phyloP scores from a whole-genome alignment of 2,329 filamentous ascomycete genomes.

The Incumbomyces lentus region DNA sequence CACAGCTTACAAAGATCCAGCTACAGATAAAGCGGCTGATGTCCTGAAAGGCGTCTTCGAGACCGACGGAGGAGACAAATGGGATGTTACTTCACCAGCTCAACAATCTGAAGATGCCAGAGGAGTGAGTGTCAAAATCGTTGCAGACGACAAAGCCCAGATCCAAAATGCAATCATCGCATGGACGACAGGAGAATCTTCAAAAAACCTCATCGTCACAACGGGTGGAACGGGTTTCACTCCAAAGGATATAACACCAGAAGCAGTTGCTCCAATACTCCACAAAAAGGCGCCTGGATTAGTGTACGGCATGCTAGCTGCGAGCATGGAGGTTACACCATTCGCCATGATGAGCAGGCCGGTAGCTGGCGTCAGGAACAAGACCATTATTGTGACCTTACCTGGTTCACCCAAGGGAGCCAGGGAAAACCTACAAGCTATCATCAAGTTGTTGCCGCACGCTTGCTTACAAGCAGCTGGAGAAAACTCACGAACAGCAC shows the following conservation, averaged over 20 bases:
- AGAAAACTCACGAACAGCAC: slow-evolving; percentile 66
- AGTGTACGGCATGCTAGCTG: slow-evolving; percentile 85
- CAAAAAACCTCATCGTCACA: slow-evolving; percentile 65
- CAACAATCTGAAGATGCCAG: slow-evolving; percentile 34
- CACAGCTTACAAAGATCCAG: slow-evolving; percentile 69
- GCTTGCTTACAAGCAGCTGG: slow-evolving; percentile 86
- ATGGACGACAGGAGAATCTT: slow-evolving; percentile 58
- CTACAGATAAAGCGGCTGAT: slow-evolving; percentile 62
- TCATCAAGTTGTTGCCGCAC: slow-evolving; percentile 85
- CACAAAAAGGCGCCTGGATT: slow-evolving; percentile 81
- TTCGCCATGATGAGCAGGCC: slow-evolving; percentile 97
- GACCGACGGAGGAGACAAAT: slow-evolving; percentile 56
- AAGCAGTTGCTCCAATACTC: slow-evolving; percentile 72
- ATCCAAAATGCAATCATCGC: slow-evolving; percentile 64
- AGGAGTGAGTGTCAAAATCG: slow-evolving; percentile 50
- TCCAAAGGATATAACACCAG: slow-evolving; percentile 72
- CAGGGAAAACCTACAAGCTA: slow-evolving; percentile 78
- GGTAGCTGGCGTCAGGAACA: slow-evolving; percentile 75
- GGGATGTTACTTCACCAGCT: slow-evolving; percentile 33
- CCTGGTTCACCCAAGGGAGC: slow-evolving; percentile 94
- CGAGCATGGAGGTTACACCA: slow-evolving; percentile 75
- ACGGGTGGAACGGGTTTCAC: slow-evolving; percentile 94
- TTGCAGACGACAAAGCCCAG: slow-evolving; percentile 61
- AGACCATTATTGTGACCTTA: slow-evolving; percentile 73
- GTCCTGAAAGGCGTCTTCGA: slow-evolving; percentile 60